These are phyloP conservation scores for Calonectria montana DNA, from an alignment of 2,329 filamentous ascomycete species.

Conservation along the genomic window DNA sequence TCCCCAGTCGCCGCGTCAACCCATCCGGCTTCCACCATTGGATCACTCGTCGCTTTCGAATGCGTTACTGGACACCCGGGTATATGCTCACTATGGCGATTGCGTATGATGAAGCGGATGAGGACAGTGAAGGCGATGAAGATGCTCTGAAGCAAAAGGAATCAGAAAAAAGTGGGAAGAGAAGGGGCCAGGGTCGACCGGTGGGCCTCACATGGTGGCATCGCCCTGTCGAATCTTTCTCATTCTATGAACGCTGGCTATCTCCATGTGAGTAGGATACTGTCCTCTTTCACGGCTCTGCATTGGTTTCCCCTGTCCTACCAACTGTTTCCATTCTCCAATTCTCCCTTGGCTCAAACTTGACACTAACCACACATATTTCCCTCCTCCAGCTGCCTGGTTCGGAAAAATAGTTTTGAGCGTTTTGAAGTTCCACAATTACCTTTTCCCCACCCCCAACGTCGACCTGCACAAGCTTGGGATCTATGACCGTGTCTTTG, in stretches of 20 bases:
- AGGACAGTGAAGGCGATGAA: background rate
- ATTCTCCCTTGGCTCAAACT: background rate
- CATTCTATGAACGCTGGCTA: slow-evolving; percentile 46
- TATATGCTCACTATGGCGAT: slow-evolving; percentile 45
- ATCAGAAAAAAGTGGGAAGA: background rate
- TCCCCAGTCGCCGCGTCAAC: slow-evolving; percentile 41
- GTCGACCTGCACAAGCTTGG: slow-evolving; percentile 33
- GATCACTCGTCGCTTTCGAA: slow-evolving; percentile 43
- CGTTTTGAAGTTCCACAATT: slow-evolving; percentile 38
- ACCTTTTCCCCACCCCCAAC: slow-evolving; percentile 39
- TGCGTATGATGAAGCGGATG: slow-evolving; percentile 22
- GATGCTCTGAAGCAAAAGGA: background rate
- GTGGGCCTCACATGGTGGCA: slow-evolving; percentile 51
- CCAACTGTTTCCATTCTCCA: background rate
- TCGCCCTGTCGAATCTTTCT: slow-evolving; percentile 38
- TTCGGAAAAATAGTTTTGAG: slow-evolving; percentile 42
- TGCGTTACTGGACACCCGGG: slow-evolving; percentile 48
- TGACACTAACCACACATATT: background rate
- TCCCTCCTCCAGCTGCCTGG: slow-evolving; percentile 43
- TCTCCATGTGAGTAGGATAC: slow-evolving; percentile 42
- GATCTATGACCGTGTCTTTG: slow-evolving; percentile 43
- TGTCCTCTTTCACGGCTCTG: background rate
- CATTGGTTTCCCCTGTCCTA: background rate
- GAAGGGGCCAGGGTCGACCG: slow-evolving; percentile 13
- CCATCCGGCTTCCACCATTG: slow-evolving; percentile 34